A percentile compares a stretch with the other conserved stretches of the same genome.
phyloP scores from a whole-genome alignment of 169 alveolate species.

The Cyclospora cayetanensis region DNA sequence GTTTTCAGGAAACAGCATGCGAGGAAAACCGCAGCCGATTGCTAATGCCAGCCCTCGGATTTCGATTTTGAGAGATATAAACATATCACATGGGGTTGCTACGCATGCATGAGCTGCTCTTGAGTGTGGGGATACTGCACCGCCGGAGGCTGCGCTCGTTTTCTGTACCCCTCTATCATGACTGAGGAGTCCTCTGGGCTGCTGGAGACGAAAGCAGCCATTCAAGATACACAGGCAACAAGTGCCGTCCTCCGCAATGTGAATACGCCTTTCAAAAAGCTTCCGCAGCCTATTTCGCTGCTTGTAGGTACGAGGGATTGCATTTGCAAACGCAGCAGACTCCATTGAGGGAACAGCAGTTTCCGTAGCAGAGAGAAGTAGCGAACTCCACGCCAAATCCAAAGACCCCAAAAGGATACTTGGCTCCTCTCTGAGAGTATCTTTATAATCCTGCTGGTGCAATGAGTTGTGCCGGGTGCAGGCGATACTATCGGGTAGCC shows the following conservation, averaged over 20 bases:
- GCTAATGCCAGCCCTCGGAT: background rate
- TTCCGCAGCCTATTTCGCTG: background rate
- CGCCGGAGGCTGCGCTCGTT: background rate
- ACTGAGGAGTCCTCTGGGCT: slow-evolving; percentile 23
- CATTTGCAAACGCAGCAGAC: too few relatives aligned
- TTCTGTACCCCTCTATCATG: background rate
- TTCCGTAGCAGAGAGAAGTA: background rate
- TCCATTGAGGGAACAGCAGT: background rate
- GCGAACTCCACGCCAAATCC: background rate
- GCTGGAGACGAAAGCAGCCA: slow-evolving; percentile 34
- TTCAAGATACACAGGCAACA: slow-evolving; percentile 21
- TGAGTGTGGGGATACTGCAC: background rate
- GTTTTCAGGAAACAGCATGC: background rate
- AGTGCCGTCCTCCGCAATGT: background rate
- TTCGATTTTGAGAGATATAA: slow-evolving; percentile 16
- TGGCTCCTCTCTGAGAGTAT: background rate
- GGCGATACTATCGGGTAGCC: background rate
- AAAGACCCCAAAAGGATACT: background rate
- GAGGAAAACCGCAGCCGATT: background rate
- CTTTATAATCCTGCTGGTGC: background rate
- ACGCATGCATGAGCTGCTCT: background rate
- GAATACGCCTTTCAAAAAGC: background rate
- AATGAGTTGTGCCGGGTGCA: background rate
- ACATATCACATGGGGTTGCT: background rate
- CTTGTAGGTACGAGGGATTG: too few relatives aligned